Percentiles rank a stretch among this genome's conserved stretches.
phyloP scores from a whole-genome alignment of 805 yeast genomes.

The Ogataea henricii region DNA sequence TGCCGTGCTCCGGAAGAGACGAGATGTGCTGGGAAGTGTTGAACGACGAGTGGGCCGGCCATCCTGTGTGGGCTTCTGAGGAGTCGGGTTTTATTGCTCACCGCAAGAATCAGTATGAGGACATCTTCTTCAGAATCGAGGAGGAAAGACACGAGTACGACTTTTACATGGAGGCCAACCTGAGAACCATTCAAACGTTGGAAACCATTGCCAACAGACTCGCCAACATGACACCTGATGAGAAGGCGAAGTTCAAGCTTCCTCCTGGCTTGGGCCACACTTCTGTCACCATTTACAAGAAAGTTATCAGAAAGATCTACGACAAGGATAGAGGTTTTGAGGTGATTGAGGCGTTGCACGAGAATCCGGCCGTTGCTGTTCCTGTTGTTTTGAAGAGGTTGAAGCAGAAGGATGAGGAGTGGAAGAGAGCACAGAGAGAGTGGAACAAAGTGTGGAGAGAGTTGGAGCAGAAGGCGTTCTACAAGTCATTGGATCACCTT shows the following conservation, averaged over 20 bases:
- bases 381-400: conserved; percentile 90
- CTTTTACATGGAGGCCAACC: conserved; percentile 90
- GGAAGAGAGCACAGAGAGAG: conserved; percentile 97
- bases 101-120: conserved; percentile 96
- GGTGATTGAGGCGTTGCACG: conserved; percentile 93
- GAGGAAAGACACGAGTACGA: conserved; percentile 98
- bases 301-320: conserved; percentile 87
- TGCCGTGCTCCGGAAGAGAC: conserved; percentile 98
- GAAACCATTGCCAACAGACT: conserved; percentile 94
- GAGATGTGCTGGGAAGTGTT: conserved; percentile 99
- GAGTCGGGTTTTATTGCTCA: conserved; percentile 99
- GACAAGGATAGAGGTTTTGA: conserved; percentile 95
- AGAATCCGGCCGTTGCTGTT: conserved; percentile 91
- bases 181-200: conserved; percentile 91
- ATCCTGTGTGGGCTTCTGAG: conserved; percentile 99
- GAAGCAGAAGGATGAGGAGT: conserved; percentile 97
- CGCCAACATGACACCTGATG: conserved; percentile 90
- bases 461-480: conserved; percentile 91
- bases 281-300: conserved; percentile 87
- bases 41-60: conserved; percentile 99
- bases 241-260: conserved; percentile 78
- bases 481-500: conserved; percentile 90
- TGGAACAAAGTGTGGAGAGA: conserved; percentile 99
- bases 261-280: conserved; percentile 95
- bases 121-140: conserved; percentile 89